These are phyloP conservation scores for Fusarium mundagurra DNA, from an alignment of 2,329 filamentous ascomycete genomes.

Conservation along the genomic window DNA sequence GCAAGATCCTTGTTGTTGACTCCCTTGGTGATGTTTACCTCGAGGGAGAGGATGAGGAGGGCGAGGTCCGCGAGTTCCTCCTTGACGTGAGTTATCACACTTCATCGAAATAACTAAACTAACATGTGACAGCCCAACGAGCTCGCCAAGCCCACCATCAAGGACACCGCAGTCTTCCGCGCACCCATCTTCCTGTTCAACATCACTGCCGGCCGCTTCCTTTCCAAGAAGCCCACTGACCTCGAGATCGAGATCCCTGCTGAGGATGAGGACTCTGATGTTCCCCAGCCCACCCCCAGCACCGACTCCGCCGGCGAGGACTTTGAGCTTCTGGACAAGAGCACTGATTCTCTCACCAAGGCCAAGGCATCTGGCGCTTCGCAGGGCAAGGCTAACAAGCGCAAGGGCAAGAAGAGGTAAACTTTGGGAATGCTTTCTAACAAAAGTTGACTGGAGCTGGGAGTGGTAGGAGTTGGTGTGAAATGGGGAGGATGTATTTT, in stretches of 20 bases:
- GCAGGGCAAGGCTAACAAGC: slow-evolving; percentile 60
- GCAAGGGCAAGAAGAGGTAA: slow-evolving; percentile 66
- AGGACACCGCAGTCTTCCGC: slow-evolving; percentile 83
- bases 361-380: slow-evolving; percentile 61
- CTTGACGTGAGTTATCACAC: slow-evolving; percentile 75
- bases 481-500: slow-evolving; percentile 7
- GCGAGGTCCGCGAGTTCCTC: slow-evolving; percentile 82
- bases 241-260: slow-evolving; percentile 52
- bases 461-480: slow-evolving; percentile 9
- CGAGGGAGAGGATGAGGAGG: slow-evolving; percentile 91
- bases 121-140: slow-evolving; percentile 73
- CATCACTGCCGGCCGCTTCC: slow-evolving; percentile 61
- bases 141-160: slow-evolving; percentile 78
- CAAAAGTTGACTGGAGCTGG: background rate
- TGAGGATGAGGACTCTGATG: slow-evolving; percentile 59
- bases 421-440: background rate
- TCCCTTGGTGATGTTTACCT: slow-evolving; percentile 91
- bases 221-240: slow-evolving; percentile 52
- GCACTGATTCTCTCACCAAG: slow-evolving; percentile 63
- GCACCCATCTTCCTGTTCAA: slow-evolving; percentile 79
- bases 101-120: background rate
- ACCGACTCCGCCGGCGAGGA: slow-evolving; percentile 68
- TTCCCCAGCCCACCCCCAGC: slow-evolving; percentile 61
- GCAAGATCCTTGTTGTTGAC: slow-evolving; percentile 93
- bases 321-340: slow-evolving; percentile 72